Conservation (phyloP, 768 basidiomycete genomes). For the Clitopilus hobsonii region DNA sequence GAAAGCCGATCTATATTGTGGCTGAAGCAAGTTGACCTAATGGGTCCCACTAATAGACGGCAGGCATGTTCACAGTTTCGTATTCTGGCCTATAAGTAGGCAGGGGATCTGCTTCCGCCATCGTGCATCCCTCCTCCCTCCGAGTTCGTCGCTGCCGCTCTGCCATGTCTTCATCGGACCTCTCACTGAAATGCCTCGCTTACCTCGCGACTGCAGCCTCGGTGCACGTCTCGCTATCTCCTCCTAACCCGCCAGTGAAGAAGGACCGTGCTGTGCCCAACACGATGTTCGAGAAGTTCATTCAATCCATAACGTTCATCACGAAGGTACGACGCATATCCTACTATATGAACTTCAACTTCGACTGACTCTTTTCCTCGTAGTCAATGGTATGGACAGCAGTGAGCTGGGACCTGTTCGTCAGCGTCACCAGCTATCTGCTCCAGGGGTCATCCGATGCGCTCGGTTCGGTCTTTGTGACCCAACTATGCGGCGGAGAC, state of each 20-base stretch:
- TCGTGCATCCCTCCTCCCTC: background rate
- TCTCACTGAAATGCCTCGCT: slow-evolving; percentile 15
- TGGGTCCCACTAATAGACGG: background rate
- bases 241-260: slow-evolving; percentile 34
- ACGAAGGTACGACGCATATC: slow-evolving; percentile 26
- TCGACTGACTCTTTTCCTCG: background rate
- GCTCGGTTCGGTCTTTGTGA: background rate
- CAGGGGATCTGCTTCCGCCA: background rate
- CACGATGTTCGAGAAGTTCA: slow-evolving; percentile 29
- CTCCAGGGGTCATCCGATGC: slow-evolving; percentile 1
- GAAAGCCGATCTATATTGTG: background rate
- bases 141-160: background rate
- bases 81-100: background rate
- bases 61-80: background rate
- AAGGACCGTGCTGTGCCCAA: slow-evolving; percentile 25
- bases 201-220: slow-evolving; percentile 25
- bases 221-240: slow-evolving; percentile 32
- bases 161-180: slow-evolving; percentile 6
- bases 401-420: slow-evolving; percentile 13
- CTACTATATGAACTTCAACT: background rate
- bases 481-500: slow-evolving; percentile 3
- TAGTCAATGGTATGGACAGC: slow-evolving; percentile 27
- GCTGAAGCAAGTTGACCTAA: background rate
- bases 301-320: slow-evolving; percentile 31
- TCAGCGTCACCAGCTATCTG: slow-evolving; percentile 3